A percentile compares a stretch with the other conserved stretches of the same genome.
Evolutionary conservation across 1,139 yeast genomes (phyloP).

Genomic region (Hemisphaericaspora xylofermentans): DNA sequence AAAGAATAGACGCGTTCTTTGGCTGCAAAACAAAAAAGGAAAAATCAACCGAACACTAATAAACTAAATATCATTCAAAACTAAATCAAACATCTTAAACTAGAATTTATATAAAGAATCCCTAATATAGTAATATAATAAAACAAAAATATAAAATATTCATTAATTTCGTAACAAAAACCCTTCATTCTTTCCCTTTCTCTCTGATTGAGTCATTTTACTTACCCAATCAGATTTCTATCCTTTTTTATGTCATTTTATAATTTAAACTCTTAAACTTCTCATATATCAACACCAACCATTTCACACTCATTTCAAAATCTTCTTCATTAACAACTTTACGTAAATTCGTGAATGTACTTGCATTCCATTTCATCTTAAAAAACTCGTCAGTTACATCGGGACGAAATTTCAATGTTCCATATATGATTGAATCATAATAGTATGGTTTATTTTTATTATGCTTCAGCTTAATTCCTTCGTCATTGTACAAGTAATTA

Average conservation of each 20-base stretch:
- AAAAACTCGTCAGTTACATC: slow-evolving; percentile 9
- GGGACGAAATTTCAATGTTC: slow-evolving; percentile 9
- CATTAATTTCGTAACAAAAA: not conserved
- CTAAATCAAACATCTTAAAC: not conserved
- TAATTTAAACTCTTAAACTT: slow-evolving; percentile 19
- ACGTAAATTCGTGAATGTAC: slow-evolving; percentile 27
- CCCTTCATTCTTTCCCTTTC: not conserved
- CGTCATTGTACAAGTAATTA: slow-evolving; percentile 17
- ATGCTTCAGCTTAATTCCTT: not conserved
- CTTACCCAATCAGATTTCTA: not conserved
- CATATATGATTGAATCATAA: slow-evolving; percentile 15
- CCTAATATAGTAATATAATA: not conserved
- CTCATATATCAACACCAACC: slow-evolving; percentile 31
- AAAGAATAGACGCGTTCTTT: not conserved
- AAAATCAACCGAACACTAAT: not conserved
- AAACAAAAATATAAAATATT: not conserved
- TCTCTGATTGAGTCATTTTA: not conserved
- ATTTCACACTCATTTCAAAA: slow-evolving; percentile 27
- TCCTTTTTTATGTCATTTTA: slow-evolving; percentile 13
- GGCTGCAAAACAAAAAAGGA: slow-evolving; percentile 8
- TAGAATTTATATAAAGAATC: not conserved
- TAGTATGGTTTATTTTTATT: slow-evolving; percentile 5
- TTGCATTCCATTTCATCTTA: slow-evolving; percentile 10
- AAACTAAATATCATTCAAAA: not conserved
- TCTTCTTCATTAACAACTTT: slow-evolving; percentile 24